Percentiles rank a stretch among this genome's conserved stretches.
Evolutionary conservation across 2,329 filamentous ascomycete species (phyloP).

Genomic region (Hymenoscyphus fructigenus): DNA sequence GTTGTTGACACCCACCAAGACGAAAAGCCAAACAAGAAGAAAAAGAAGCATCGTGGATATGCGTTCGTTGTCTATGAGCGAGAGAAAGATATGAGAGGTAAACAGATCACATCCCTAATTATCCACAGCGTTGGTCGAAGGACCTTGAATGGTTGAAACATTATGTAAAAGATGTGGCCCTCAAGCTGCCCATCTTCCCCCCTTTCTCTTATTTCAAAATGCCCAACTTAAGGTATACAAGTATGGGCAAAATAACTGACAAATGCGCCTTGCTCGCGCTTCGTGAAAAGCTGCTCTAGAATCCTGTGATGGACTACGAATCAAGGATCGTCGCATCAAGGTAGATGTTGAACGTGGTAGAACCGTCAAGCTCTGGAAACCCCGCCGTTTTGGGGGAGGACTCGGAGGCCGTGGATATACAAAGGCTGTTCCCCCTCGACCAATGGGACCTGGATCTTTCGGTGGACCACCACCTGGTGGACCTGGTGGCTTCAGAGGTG

Average conservation of each 20-base stretch:
- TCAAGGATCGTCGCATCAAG: slow-evolving; percentile 87
- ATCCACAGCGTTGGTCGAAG: slow-evolving; percentile 34
- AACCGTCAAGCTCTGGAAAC: slow-evolving; percentile 91
- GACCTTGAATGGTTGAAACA: slow-evolving; percentile 27
- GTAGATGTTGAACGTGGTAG: slow-evolving; percentile 96
- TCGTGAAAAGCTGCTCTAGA: slow-evolving; percentile 82
- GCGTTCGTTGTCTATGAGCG: slow-evolving; percentile 96
- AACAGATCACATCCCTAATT: slow-evolving; percentile 47
- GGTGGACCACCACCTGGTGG: slow-evolving; percentile 50
- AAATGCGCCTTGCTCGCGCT: slow-evolving; percentile 59
- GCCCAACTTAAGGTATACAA: slow-evolving; percentile 43
- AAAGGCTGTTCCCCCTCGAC: slow-evolving; percentile 71
- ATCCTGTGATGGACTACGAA: slow-evolving; percentile 79
- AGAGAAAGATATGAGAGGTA: slow-evolving; percentile 99
- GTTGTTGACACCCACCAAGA: slow-evolving; percentile 72
- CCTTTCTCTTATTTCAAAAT: slow-evolving; percentile 26
- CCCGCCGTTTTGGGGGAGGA: slow-evolving; percentile 86
- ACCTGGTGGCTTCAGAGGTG: slow-evolving; percentile 42
- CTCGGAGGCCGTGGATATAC: slow-evolving; percentile 92
- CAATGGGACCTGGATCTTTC: slow-evolving; percentile 61
- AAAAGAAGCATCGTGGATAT: slow-evolving; percentile 83
- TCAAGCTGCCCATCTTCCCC: slow-evolving; percentile 41
- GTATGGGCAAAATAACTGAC: slow-evolving; percentile 68
- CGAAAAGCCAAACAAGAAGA: slow-evolving; percentile 72
- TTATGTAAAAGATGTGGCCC: slow-evolving; percentile 46